A percentile compares a stretch with the other conserved stretches of the same genome.
These are phyloP conservation scores for Bjerkandera adusta DNA, from an alignment of 1,284 basidiomycete genomes.

Conservation along the genomic window DNA sequence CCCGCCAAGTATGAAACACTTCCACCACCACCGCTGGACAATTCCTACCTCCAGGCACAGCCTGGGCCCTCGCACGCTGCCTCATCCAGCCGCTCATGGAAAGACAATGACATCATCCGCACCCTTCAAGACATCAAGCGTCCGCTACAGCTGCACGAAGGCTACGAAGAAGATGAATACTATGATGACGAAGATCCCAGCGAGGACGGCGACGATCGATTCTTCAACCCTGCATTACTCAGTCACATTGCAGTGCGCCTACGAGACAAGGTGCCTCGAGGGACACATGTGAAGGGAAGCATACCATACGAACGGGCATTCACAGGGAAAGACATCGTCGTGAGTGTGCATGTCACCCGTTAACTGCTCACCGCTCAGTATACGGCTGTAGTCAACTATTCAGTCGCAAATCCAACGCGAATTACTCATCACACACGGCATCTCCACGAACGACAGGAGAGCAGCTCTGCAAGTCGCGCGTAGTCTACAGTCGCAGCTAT, in stretches of 20 bases:
- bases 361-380: slow-evolving; percentile 1
- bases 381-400: slow-evolving; percentile 66
- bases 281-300: slow-evolving; percentile 87
- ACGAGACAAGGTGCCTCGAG: slow-evolving; percentile 81
- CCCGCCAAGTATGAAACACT: slow-evolving; percentile 13
- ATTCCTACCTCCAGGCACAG: slow-evolving; percentile 20
- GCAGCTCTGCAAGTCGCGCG: slow-evolving; percentile 86
- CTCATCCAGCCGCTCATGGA: slow-evolving; percentile 24
- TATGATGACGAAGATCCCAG: slow-evolving; percentile 63
- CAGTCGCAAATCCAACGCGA: slow-evolving; percentile 77
- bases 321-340: slow-evolving; percentile 90
- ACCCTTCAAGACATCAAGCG: slow-evolving; percentile 41
- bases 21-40: slow-evolving; percentile 10
- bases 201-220: slow-evolving; percentile 73
- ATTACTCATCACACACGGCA: slow-evolving; percentile 65
- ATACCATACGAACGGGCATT: slow-evolving; percentile 87
- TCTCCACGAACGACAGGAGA: slow-evolving; percentile 69
- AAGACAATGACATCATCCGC: slow-evolving; percentile 29
- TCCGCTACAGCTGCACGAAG: slow-evolving; percentile 38
- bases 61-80: slow-evolving; percentile 22
- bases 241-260: slow-evolving; percentile 88
- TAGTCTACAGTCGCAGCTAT: slow-evolving; percentile 87
- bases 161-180: slow-evolving; percentile 47
- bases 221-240: slow-evolving; percentile 85
- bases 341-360: slow-evolving; percentile 39